phyloP scores from a whole-genome alignment of 495 filamentous ascomycete genomes.

The Trichoderma virens region DNA sequence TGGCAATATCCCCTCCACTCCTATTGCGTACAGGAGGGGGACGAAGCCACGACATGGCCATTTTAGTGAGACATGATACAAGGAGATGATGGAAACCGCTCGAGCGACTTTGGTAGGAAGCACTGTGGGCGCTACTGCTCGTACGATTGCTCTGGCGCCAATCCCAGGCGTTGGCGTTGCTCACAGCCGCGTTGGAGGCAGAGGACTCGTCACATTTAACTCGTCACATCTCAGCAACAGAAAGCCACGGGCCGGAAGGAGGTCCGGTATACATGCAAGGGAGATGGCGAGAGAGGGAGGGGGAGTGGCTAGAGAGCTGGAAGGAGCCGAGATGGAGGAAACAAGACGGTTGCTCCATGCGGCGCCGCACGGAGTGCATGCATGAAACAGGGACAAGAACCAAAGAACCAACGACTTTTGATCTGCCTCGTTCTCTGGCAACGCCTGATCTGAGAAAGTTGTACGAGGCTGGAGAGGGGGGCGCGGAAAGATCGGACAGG shows the following conservation, averaged over 20 bases:
- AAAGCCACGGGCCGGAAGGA: background rate
- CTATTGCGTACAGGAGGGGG: background rate
- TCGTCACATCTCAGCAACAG: background rate
- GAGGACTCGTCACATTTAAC: background rate
- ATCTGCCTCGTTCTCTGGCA: background rate
- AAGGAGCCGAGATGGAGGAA: constrained; percentile 3
- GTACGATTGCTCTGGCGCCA: background rate
- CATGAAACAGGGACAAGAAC: background rate
- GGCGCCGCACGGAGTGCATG: background rate
- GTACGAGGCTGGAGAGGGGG: background rate
- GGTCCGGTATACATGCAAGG: background rate
- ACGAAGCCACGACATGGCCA: background rate
- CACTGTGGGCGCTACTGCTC: too few relatives aligned
- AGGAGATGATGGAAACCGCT: background rate
- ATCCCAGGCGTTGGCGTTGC: background rate
- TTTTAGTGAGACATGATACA: background rate
- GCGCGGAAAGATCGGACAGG: constrained; percentile 7
- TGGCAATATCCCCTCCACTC: background rate
- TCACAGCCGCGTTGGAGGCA: background rate
- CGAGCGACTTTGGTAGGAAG: background rate
- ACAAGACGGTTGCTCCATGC: background rate
- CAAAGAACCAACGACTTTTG: too few relatives aligned
- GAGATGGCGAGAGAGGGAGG: background rate
- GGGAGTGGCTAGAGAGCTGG: background rate
- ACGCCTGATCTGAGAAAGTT: background rate